These are phyloP conservation scores for Neurospora pannonica DNA, from an alignment of 495 filamentous ascomycete species.

Conservation along the genomic window DNA sequence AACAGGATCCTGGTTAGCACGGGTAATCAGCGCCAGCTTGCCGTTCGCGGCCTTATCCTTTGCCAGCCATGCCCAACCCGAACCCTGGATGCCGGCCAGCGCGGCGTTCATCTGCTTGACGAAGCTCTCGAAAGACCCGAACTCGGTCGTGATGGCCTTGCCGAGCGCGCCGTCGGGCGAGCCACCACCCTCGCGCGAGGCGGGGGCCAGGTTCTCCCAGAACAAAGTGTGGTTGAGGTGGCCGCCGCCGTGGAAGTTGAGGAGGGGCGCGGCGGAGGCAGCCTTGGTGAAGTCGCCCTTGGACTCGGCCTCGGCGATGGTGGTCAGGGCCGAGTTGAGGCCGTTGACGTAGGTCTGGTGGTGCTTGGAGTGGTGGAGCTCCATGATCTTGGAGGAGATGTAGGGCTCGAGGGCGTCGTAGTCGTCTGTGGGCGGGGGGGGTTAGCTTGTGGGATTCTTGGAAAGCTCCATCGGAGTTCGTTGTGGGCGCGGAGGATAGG, in stretches of 20 bases:
- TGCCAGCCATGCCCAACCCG: constrained; percentile 93
- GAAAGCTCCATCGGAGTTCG: not conserved
- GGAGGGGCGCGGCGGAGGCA: constrained; percentile 71
- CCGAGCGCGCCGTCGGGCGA: constrained; percentile 51
- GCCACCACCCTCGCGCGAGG: constrained; percentile 59
- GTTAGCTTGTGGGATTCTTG: constrained; percentile 1
- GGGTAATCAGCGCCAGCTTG: constrained; percentile 66
- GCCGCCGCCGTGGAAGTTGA: constrained; percentile 97
- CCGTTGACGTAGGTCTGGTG: constrained; percentile 72
- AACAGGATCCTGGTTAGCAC: constrained; percentile 77
- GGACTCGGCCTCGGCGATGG: constrained; percentile 48
- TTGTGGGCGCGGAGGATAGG: not conserved
- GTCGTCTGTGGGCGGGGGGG: constrained; percentile 47
- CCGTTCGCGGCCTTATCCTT: constrained; percentile 75
- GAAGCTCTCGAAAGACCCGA: constrained; percentile 64
- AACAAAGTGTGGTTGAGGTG: constrained; percentile 93
- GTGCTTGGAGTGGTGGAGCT: constrained; percentile 75
- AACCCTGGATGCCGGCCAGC: constrained; percentile 84
- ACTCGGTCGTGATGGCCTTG: constrained; percentile 67
- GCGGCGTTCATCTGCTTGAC: constrained; percentile 78
- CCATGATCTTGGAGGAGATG: constrained; percentile 98
- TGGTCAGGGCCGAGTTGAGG: constrained; percentile 55
- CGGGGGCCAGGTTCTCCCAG: constrained; percentile 95
- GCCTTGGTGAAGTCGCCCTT: constrained; percentile 55
- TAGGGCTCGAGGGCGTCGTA: constrained; percentile 88